phyloP scores from a whole-genome alignment of 192 early-diverging fungal genomes.

The Entophlyctis helioformis region DNA sequence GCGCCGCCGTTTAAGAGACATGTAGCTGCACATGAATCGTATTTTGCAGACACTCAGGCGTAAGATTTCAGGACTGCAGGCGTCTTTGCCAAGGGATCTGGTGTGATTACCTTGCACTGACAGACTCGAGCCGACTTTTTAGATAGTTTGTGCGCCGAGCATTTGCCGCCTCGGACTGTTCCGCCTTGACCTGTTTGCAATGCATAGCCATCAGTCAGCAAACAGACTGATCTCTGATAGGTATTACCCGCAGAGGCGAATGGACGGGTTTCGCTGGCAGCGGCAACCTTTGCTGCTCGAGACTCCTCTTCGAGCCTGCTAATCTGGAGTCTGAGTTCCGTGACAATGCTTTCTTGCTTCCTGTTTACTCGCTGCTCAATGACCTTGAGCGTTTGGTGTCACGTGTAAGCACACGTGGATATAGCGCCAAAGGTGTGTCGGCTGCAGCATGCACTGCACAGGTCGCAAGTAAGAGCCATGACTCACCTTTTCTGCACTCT shows the following conservation, averaged over 20 bases:
- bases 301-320: slow-evolving; percentile 22
- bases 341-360: slow-evolving; percentile 20
- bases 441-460: no score
- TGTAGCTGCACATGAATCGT: slow-evolving; percentile 35
- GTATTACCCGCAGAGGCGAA: no score
- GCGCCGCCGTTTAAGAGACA: slow-evolving; percentile 32
- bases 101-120: slow-evolving; percentile 19
- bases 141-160: slow-evolving; percentile 15
- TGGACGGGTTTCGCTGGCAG: no score
- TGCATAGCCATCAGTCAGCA: background rate
- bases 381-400: no score
- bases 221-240: no score
- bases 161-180: slow-evolving; percentile 9
- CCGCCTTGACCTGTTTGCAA: slow-evolving; percentile 9
- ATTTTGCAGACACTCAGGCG: slow-evolving; percentile 1
- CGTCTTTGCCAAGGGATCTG: background rate
- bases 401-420: no score
- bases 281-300: slow-evolving; percentile 11
- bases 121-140: slow-evolving; percentile 9
- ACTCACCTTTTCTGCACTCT: slow-evolving; percentile 25
- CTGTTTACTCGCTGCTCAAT: slow-evolving; percentile 26
- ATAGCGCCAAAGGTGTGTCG: no score
- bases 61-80: background rate
- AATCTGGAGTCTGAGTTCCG: slow-evolving; percentile 21
- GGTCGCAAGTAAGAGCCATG: no score